Evolutionary conservation across 306 rosid species (phyloP), one percentile per base, ranked within the genome.

Genomic region (Pterocarpus macrocarpus): DNA sequence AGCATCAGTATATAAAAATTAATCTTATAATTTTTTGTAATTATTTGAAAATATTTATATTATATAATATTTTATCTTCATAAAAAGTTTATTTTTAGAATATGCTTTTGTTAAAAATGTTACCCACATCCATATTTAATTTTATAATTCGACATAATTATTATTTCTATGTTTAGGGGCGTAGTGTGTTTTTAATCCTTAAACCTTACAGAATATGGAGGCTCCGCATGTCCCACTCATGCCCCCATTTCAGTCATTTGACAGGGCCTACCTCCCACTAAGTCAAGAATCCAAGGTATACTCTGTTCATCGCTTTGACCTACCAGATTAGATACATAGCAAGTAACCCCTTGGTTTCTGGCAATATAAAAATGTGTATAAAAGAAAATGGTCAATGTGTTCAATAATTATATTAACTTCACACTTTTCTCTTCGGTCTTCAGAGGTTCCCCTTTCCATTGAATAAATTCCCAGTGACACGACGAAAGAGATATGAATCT

Each of bases 271-370:
- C 87, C 38, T 62, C 79, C 76, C 90, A 85, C 88, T 75, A 39
- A 69, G 84, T 75, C 82, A 82, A 91, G 94, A 86, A 90, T 90
- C 94, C 90, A 75, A 91, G 89, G 91, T 78, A 80, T 56, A 55
- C 65, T 45, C 53, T 36, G 45, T 38, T 75, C 39, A 62, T 36
- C 4, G 1, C 71, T 88, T 88, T 85, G 90, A 87, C 82, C 72
- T 55, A 64, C 33, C 2, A 32, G 38, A 39, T 58, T 52, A 49
- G 34, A 61, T 14, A 32, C 10, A 16, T 7, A 33, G 11, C 47
- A 47, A 47, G 14, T 61, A 9, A 55, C 8, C 5, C 13, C 28
- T 62, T 34, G 12, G 17, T 59, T 36, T 64, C 4, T 34, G 79
- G 57, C 49, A 12, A 1, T 47, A 69, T 41, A 39, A 58, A 43